Evolutionary conservation across 768 basidiomycete species (phyloP), one percentile per base, ranked within the genome.

Genomic region (Russula compacta): DNA sequence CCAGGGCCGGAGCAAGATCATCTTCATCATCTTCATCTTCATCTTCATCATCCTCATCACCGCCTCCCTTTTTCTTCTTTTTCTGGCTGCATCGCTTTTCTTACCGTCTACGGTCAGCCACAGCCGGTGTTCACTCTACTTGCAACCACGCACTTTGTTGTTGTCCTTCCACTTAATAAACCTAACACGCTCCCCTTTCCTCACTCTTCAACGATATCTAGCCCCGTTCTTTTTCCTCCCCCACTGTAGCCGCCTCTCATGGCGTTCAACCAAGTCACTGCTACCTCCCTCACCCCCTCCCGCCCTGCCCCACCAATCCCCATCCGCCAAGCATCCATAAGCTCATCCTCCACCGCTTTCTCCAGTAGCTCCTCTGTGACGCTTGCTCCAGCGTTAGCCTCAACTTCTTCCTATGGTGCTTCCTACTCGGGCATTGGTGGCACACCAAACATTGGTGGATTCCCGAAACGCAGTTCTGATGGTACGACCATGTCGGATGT

Each of bases 401-500:
- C 83, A 1, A 74, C 77, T 50, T 85, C 87, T 0, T 81, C 85
- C 4, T 87, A 87, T 70, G 75, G 78, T 21, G 68, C 81, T 14
- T 78, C 82, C n/a, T 90, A 90, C 73, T 81, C 85, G 7, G 89
- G 90, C 57, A 92, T 92, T 63, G 90, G 90, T 52, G 90, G 83
- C 48, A 86, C 88, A 1, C 90, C 90, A 33, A 88, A 89, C 58
- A 92, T 92, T 63, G 90, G 90, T 56, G 89, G 83, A 50, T 86
- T 88, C 4, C 89, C 90, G n/a, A 81, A 82, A 72, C 79, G 84
- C 57, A 72, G 72, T 57, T 75, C 76, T 5, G 73, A 76, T 40
- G 57, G 66, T 29, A 58, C 69, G 53, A 65, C 71, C 55, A 70
- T 67, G 62, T 64, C 77, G 2, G 79, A 83, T 51, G 71, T 87